Base-by-base conservation (phyloP, 306 rosid genomes). In the Corylus heterophylla region DNA sequence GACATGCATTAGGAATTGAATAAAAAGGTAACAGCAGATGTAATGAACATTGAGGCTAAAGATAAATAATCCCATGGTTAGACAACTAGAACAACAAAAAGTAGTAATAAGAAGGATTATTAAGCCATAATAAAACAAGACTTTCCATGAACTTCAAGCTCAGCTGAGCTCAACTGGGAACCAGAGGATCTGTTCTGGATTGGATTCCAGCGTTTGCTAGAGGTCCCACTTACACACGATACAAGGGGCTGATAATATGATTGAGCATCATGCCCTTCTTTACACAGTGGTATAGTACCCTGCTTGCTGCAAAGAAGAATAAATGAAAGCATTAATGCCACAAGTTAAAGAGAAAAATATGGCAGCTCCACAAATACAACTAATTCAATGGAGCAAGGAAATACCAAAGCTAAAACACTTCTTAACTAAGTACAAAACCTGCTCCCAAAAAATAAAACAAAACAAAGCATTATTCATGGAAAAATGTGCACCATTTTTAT, bases 131-230 rank as follows among this genome's bases (percentile, higher is more conserved):
- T 45, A 78, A 69, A 86, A 83, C 73, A 84, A 86, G 77, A 93
- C 94, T 91, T 90, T 76, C 99, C 99, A 90, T 96, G 94, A 89
- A 96, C 79, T 88, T 93, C 86, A 83, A 96, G 89, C 86, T 91
- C 92, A 70, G 87, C 76, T 42, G 89, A 73, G 88, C 85, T 88
- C 91, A 89, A 76, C 51, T 82, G 92, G 48, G 85, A 85, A 80
- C 83, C 83, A 78, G 87, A 78, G 48, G 97, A 91, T 91, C 89
- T 93, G 86, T 96, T 91, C 70, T 87, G 96, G 78, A 93, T 88
- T 77, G 99, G 89, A 82, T 82, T 85, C 99, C 99, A 93, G 76
- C 89, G 97, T 80, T 83, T 89, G 88, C 91, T 89, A 80, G 78
- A 77, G 75, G 92, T 87, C 83, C 98, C 92, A 87, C 96, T 96